Base-by-base conservation (phyloP, 2,329 filamentous ascomycete genomes). In the Fusarium sp. region DNA sequence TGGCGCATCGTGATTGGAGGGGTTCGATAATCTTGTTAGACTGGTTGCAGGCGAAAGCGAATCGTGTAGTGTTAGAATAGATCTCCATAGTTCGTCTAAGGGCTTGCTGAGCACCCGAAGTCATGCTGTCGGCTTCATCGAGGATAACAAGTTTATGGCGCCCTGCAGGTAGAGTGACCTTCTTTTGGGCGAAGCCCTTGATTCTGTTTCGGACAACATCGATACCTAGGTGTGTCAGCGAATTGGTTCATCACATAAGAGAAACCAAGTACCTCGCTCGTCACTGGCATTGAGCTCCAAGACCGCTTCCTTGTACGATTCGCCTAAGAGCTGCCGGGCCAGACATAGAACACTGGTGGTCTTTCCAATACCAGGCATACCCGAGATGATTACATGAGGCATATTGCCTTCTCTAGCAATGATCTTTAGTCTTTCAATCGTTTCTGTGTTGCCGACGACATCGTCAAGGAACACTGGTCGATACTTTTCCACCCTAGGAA, bases 21-120 rank as follows among this genome's bases (percentile, higher is more conserved):
- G 96, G 96, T 82, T 99, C 96, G 81, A 99, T 99, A 80, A 99
- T 98, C 84, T 98, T 99, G 86, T 98, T 99, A 70, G 93, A 96
- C 85, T 97, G 94, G 82, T 99, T 99, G 86, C 96, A 99, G 4
- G 96, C 96, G 79, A 99, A 99, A 1, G 96, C 96, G 79, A 99
- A 99, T 65, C 96, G 90, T 4, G 96, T 99, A 4, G 96, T 99
- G 71, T 94, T 92, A 45, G 94, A 97, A 85, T 98, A 98, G 56
- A 98, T 99, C 82, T 99, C 96, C 96, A 99, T 99, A 0, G 96
- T 99, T 70, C 96, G 88, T 75, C 96, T 90, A 39, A 99, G 88
- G 25, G 96, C 96, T 83, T 98, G 96, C 81, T 99, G 96, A 4
- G 96, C 96, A 58, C 96, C 96, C 29, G 93, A 93, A 2, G 96